Conservation (phyloP, 352 stramenopile genomes). For the Pythium rhizo-oryzae region DNA sequence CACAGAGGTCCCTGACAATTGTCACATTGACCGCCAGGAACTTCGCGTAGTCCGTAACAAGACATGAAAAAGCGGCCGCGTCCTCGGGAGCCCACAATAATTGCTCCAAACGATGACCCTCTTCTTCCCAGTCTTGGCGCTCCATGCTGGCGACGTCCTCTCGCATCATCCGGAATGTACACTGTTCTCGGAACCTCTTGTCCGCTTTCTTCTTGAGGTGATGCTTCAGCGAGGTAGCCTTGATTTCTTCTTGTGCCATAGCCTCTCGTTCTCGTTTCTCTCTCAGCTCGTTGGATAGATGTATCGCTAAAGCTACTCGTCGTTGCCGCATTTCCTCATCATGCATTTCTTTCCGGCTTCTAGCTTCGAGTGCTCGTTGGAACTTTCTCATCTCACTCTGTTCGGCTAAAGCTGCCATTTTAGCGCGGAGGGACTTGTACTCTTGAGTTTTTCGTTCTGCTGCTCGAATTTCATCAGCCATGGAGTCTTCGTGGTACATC, state of each 20-base stretch:
- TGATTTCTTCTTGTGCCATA: conserved; percentile 50
- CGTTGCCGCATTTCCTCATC: conserved; percentile 65
- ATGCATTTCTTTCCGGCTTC: conserved; percentile 58
- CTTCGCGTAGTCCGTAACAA: conserved; percentile 33
- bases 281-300: conserved; percentile 31
- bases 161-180: conserved; percentile 56
- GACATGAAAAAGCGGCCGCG: conserved; percentile 32
- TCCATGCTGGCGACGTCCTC: conserved; percentile 58
- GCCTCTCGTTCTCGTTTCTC: conserved; percentile 49
- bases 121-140: conserved; percentile 49
- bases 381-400: conserved; percentile 36
- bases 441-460: conserved; percentile 28
- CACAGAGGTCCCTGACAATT: conserved; percentile 42
- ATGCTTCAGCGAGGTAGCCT: conserved; percentile 19
- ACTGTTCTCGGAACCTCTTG: conserved; percentile 41
- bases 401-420: conserved; percentile 50
- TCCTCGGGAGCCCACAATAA: conserved; percentile 53
- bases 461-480: conserved; percentile 20
- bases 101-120: conserved; percentile 49
- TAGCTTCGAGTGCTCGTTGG: conserved; percentile 48
- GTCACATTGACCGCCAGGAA: conserved; percentile 51
- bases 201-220: conserved; percentile 27
- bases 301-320: conserved; percentile 39
- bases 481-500: conserved; percentile 54
- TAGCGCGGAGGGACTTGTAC: conserved; percentile 39